Base-by-base conservation (phyloP, 2,329 filamentous ascomycete genomes). In the Cladosporium velox region DNA sequence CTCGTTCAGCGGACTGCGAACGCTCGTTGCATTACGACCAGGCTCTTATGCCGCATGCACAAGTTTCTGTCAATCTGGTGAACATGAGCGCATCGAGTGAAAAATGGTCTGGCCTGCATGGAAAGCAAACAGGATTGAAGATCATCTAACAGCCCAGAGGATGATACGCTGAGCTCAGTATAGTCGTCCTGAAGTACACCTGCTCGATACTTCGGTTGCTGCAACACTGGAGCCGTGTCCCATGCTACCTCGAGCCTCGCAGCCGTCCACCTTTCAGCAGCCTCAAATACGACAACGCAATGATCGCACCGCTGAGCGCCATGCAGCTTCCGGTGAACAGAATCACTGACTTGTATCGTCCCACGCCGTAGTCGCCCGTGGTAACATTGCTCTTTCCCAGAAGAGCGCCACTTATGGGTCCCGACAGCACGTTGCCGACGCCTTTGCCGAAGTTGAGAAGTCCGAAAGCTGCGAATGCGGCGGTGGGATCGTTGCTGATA, bases 391-490 rank as follows among this genome's bases (percentile, higher is more conserved):
- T 52, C 1, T 32, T 65, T 3, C 21, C 54, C 57, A 73, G 24
- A 7, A 75, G 52, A n/a, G 65, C 67, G 32, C 67, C 72, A 12
- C 70, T 69, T 30, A 75, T 69, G 2, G 73, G 72, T 3, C 72
- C 72, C 24, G 70, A 68, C 28, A 74, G 51, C 1, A 75, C 68
- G 57, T 75, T 74, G 3, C 71, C 73, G 54, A 73, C 63, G 1
- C 72, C 72, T 38, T 74, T 71, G 14, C 67, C 71, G 32, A 72
- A 69, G 41, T 70, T 72, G n/a, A 74, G 66, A 3, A 73, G 28
- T 4, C 70, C 69, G 58, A 71, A 75, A 0, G 70, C 68, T 14
- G 68, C 67, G 32, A 73, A 69, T 0, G 70, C 65, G 18, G 71
- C 68, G 11, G 57, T 68, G 5, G 69, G 68, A 47, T 47, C 71